These are phyloP conservation scores for Trypethelium eluteriae DNA, from an alignment of 495 filamentous ascomycete species.

Conservation along the genomic window DNA sequence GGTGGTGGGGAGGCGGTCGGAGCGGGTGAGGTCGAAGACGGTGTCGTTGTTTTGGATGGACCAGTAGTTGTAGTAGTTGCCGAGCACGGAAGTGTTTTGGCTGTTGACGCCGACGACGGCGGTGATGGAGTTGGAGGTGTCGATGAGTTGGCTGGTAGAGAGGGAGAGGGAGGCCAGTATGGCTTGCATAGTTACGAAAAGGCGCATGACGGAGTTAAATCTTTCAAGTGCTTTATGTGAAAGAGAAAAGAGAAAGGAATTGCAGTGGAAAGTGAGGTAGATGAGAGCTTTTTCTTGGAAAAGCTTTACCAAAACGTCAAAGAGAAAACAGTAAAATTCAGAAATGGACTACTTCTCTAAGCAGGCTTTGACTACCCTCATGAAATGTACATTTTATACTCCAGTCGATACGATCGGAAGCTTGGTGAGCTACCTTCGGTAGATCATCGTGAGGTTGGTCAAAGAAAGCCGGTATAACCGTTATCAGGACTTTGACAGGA, in stretches of 20 bases:
- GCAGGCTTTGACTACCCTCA: not conserved
- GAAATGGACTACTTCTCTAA: not conserved
- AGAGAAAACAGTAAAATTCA: not conserved
- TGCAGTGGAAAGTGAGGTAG: not conserved
- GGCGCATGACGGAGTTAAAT: not conserved
- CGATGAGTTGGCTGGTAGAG: conserved; percentile 13
- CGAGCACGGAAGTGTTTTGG: conserved; percentile 19
- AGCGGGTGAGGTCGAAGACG: conserved; percentile 26
- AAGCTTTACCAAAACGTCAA: not conserved
- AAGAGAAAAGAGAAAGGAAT: no score
- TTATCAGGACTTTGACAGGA: not conserved
- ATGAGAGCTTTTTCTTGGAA: not conserved
- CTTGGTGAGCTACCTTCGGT: not conserved
- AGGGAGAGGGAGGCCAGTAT: conserved; percentile 5
- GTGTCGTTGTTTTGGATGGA: conserved; percentile 16
- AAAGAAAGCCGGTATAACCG: conserved; percentile 5
- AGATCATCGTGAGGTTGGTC: not conserved
- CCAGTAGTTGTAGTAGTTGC: conserved; percentile 27
- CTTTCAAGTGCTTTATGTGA: no score
- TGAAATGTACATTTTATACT: not conserved
- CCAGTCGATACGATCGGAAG: not conserved
- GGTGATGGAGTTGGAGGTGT: conserved; percentile 17
- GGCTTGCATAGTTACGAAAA: conserved; percentile 3
- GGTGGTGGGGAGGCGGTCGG: conserved; percentile 21
- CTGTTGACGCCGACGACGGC: conserved; percentile 14